These are phyloP conservation scores for Tetrastigma voinierianum DNA, from an alignment of 164 flowering plant genomes.

Conservation along the genomic window DNA sequence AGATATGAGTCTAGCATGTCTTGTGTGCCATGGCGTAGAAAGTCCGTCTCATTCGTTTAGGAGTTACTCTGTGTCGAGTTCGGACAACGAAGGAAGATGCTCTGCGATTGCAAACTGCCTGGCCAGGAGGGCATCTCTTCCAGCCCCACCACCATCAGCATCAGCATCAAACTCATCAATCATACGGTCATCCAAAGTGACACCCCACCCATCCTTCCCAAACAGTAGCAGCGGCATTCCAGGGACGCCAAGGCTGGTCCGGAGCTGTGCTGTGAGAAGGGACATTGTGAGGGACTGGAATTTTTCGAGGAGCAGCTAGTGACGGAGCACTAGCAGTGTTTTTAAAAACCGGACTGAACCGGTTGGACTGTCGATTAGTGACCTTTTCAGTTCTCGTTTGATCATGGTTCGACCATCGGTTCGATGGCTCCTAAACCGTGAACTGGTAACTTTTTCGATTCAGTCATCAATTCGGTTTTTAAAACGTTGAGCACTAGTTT, in stretches of 20 bases:
- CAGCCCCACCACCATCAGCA: too few species aligned
- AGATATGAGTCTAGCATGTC: constrained; percentile 84
- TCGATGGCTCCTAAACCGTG: too few species aligned
- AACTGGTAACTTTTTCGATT: too few species aligned
- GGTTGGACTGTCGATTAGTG: too few species aligned
- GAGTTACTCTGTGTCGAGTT: constrained; percentile 85
- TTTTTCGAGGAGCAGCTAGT: constrained; percentile 63
- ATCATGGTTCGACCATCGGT: too few species aligned
- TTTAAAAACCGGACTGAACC: too few species aligned
- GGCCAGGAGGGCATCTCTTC: constrained; percentile 36
- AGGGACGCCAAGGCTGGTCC: constrained; percentile 70
- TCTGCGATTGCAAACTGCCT: constrained; percentile 64
- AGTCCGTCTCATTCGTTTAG: constrained; percentile 92
- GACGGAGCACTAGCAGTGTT: constrained; percentile 54
- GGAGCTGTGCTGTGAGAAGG: constrained; percentile 86
- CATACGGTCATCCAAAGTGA: constrained; percentile 66
- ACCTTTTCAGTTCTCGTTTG: too few species aligned
- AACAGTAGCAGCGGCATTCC: constrained; percentile 28
- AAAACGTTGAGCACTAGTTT: too few species aligned
- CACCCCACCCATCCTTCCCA: constrained; percentile 60
- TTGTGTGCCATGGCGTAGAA: constrained; percentile 76
- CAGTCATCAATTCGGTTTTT: too few species aligned
- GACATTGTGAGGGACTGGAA: constrained; percentile 91
- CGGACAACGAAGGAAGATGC: constrained; percentile 81
- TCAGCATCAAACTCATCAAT: constrained; percentile 22